Percentiles rank a stretch among this genome's conserved stretches.
Evolutionary conservation across 768 basidiomycete species (phyloP).

Genomic region (Pleurotus tuoliensis): DNA sequence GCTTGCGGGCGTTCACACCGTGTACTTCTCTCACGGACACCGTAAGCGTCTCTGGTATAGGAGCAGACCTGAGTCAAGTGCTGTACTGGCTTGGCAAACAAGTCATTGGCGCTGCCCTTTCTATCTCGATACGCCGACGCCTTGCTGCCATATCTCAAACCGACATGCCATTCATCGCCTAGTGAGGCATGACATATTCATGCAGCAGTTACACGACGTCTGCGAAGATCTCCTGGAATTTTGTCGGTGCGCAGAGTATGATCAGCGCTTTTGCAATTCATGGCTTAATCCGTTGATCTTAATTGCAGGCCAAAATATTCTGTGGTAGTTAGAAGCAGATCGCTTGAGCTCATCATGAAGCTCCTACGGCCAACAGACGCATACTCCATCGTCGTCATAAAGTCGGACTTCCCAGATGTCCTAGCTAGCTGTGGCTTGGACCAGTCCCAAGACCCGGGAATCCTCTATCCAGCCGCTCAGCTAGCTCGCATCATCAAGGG

Average conservation of each 20-base stretch:
- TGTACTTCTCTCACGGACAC: neutral
- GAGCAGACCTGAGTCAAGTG: neutral
- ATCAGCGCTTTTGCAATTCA: neutral
- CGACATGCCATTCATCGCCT: neutral
- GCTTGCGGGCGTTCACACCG: neutral
- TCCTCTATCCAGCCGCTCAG: neutral
- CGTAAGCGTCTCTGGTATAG: neutral
- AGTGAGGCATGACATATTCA: neutral
- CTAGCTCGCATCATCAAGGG: neutral
- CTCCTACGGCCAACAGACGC: neutral
- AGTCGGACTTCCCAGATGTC: constrained; percentile 11
- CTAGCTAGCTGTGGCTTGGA: constrained; percentile 9
- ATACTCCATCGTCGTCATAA: neutral
- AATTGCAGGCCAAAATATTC: neutral
- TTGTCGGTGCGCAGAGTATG: neutral
- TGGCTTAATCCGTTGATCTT: neutral
- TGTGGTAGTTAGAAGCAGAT: neutral
- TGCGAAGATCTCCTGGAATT: neutral
- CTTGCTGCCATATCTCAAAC: neutral
- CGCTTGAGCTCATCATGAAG: neutral
- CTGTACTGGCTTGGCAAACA: neutral
- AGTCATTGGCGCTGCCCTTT: neutral
- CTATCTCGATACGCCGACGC: neutral
- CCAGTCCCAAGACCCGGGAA: constrained; percentile 16
- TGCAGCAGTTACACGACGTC: neutral